phyloP scores from a whole-genome alignment of 345 rosid genomes.

The Euclidium syriacum region DNA sequence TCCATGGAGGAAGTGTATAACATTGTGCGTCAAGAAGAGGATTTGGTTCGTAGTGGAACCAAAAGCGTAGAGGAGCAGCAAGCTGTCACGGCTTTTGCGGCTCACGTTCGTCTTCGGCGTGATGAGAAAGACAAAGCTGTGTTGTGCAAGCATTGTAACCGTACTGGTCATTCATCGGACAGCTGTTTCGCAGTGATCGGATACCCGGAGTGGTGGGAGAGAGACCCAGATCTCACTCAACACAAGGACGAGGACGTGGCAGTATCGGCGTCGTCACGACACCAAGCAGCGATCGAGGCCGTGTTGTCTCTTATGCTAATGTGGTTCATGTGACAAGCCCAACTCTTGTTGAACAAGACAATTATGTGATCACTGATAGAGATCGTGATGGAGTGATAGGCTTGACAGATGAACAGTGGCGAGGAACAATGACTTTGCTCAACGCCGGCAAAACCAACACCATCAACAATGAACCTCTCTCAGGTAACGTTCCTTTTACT shows the following conservation, averaged over 20 bases:
- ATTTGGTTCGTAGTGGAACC: background rate
- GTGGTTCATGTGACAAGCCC: background rate
- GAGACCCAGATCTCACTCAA: background rate
- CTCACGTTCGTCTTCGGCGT: accelerated
- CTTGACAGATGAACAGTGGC: background rate
- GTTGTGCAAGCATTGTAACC: no score
- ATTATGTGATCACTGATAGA: background rate
- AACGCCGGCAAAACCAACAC: background rate
- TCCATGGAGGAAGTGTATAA: background rate
- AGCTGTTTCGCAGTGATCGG: no score
- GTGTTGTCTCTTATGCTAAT: background rate
- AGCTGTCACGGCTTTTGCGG: background rate
- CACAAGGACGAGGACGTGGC: background rate
- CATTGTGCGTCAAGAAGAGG: background rate
- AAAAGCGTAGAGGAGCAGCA: background rate
- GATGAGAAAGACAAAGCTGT: background rate
- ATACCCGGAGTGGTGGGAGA: background rate
- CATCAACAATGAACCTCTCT: background rate
- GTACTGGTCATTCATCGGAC: no score
- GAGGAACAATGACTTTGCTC: background rate
- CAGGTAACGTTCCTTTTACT: background rate
- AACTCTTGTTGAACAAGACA: background rate
- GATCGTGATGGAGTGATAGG: background rate
- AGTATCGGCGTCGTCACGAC: no score
- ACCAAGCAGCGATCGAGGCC: background rate